Percentiles rank a stretch among this genome's conserved stretches.
phyloP scores from a whole-genome alignment of 345 rosid genomes.

The Garcia nutans region DNA sequence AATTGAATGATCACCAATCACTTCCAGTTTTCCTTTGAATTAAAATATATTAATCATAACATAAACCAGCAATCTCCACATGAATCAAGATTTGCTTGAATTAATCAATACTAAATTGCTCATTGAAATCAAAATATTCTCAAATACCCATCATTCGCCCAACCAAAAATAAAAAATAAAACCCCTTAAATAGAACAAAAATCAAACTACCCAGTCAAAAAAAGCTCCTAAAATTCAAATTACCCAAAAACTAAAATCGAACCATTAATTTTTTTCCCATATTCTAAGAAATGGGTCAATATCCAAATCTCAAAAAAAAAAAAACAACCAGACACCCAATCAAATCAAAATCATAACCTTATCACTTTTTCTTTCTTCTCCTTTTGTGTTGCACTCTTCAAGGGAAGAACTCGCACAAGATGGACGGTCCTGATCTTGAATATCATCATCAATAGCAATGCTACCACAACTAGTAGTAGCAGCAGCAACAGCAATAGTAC shows the following conservation, averaged over 20 bases:
- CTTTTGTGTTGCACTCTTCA: slow-evolving; percentile 26
- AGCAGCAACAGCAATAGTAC: neutral
- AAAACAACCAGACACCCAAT: neutral
- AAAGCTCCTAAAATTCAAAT: neutral
- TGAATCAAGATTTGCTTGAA: neutral
- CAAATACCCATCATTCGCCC: neutral
- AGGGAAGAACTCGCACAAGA: slow-evolving; percentile 37
- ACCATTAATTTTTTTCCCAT: slow-evolving; percentile 22
- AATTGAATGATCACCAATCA: neutral
- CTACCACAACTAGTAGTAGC: neutral
- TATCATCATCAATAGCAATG: slow-evolving; percentile 23
- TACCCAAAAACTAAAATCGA: slow-evolving; percentile 25
- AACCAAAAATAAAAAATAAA: too few relatives aligned
- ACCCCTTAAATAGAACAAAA: neutral
- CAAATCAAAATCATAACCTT: slow-evolving; percentile 26
- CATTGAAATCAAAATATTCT: neutral
- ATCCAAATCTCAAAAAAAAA: slow-evolving; percentile 9
- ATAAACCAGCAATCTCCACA: neutral
- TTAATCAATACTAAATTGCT: neutral
- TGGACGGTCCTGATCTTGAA: slow-evolving; percentile 40
- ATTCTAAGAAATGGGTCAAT: slow-evolving; percentile 23
- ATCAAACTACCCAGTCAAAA: slow-evolving; percentile 2
- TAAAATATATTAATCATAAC: neutral
- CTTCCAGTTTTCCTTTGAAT: neutral
- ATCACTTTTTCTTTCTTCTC: slow-evolving; percentile 35